Evolutionary conservation across 768 basidiomycete species (phyloP).

Genomic region (Pholiota molesta): DNA sequence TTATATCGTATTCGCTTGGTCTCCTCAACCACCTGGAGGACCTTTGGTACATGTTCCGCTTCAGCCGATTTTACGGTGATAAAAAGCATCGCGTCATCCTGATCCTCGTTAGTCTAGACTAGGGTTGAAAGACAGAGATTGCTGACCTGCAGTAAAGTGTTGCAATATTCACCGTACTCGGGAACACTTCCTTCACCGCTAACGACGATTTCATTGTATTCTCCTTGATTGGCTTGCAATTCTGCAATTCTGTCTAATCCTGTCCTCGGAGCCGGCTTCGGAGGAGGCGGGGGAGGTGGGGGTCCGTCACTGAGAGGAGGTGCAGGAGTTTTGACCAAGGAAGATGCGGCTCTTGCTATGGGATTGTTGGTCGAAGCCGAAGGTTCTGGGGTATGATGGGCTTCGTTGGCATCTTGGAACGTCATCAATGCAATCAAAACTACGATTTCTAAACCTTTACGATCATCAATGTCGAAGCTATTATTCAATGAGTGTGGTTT

Average conservation of each 20-base stretch:
- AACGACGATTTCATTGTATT: conserved; percentile 76
- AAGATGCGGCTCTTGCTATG: conserved; percentile 17
- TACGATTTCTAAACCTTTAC: conserved; percentile 85
- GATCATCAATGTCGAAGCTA: conserved; percentile 84
- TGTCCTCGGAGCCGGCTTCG: conserved; percentile 64
- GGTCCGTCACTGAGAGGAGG: conserved; percentile 2
- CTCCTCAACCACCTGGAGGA: conserved; percentile 79
- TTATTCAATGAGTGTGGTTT: background rate
- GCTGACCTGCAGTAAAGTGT: conserved; percentile 61
- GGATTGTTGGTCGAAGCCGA: conserved; percentile 11
- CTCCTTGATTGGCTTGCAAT: conserved; percentile 65
- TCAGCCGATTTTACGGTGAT: conserved; percentile 70
- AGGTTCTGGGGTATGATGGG: conserved; percentile 41
- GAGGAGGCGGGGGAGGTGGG: conserved; percentile 51
- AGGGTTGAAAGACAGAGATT: background rate
- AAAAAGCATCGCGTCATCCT: conserved; percentile 85
- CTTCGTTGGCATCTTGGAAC: conserved; percentile 72
- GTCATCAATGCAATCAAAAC: conserved; percentile 77
- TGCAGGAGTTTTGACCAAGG: conserved; percentile 13
- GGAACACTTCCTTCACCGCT: conserved; percentile 62
- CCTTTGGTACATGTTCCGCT: conserved; percentile 70
- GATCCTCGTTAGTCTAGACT: background rate
- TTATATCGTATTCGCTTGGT: conserved; percentile 78
- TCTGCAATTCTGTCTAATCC: conserved; percentile 74
- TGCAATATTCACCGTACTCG: conserved; percentile 75